Conservation (phyloP, 1,284 basidiomycete genomes). For the Rhizopogon parksii region DNA sequence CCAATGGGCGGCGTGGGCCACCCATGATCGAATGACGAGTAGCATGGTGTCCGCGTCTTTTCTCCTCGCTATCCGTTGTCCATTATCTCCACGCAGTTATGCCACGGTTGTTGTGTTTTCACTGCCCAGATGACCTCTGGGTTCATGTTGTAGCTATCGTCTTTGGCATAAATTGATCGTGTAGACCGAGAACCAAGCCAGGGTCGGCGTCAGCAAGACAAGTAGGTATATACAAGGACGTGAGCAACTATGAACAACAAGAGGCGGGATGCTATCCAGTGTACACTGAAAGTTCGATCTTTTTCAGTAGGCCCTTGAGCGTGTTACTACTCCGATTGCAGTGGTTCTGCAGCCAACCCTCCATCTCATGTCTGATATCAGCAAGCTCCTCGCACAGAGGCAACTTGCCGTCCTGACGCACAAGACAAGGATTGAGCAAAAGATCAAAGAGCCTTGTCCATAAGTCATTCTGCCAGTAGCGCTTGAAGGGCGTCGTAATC, state of each 20-base stretch:
- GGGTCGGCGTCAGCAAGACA: not conserved
- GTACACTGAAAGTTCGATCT: slow-evolving; percentile 55
- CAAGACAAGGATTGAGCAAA: slow-evolving; percentile 72
- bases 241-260: not conserved
- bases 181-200: not conserved
- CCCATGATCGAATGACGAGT: slow-evolving; percentile 17
- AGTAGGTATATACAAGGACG: not conserved
- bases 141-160: slow-evolving; percentile 1
- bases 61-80: slow-evolving; percentile 1
- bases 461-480: slow-evolving; percentile 92
- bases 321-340: slow-evolving; percentile 85
- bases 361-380: slow-evolving; percentile 72
- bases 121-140: not conserved
- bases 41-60: slow-evolving; percentile 1
- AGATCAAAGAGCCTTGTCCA: slow-evolving; percentile 85
- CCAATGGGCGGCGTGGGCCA: slow-evolving; percentile 63
- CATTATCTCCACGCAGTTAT: not conserved
- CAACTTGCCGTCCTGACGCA: slow-evolving; percentile 47
- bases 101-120: slow-evolving; percentile 3
- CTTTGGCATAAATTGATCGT: not conserved
- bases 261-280: slow-evolving; percentile 15
- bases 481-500: slow-evolving; percentile 75
- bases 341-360: slow-evolving; percentile 75
- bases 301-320: slow-evolving; percentile 78
- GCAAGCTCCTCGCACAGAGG: slow-evolving; percentile 70